A percentile compares a stretch with the other conserved stretches of the same genome.
Conservation (phyloP, 1,139 yeast species). For the Zygosaccharomyces pseudobailii region DNA sequence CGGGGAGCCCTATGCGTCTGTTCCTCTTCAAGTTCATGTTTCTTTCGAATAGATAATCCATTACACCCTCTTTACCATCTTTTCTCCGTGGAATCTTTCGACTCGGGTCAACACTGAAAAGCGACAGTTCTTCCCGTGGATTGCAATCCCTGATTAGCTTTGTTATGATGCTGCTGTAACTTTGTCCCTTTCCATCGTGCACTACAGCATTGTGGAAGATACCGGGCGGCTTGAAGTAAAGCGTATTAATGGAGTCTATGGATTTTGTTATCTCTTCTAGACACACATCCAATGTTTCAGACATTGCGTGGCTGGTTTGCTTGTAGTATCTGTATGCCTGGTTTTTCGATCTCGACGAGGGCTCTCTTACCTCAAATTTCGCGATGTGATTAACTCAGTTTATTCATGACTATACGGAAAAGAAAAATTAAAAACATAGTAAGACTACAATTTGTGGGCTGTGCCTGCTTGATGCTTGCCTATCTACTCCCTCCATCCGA, state of each 20-base stretch:
- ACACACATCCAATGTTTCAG: slow-evolving; percentile 26
- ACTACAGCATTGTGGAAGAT: slow-evolving; percentile 34
- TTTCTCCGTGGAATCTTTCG: slow-evolving; percentile 27
- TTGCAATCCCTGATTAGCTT: slow-evolving; percentile 31
- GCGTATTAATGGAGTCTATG: slow-evolving; percentile 26
- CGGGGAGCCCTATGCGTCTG: slow-evolving; percentile 25
- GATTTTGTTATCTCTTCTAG: slow-evolving; percentile 28
- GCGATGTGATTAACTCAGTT: too few species aligned
- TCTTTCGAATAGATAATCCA: slow-evolving; percentile 28
- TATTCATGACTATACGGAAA: background rate
- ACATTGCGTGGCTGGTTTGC: slow-evolving; percentile 14
- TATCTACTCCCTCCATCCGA: slow-evolving; percentile 69
- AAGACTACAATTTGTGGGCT: background rate
- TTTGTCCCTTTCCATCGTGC: slow-evolving; percentile 18
- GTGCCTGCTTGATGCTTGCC: background rate
- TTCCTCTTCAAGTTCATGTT: slow-evolving; percentile 25
- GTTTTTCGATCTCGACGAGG: too few species aligned
- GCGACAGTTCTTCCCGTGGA: slow-evolving; percentile 27
- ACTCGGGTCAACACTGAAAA: slow-evolving; percentile 24
- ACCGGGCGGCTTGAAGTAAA: slow-evolving; percentile 35
- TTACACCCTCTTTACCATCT: slow-evolving; percentile 32
- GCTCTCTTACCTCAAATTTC: too few species aligned
- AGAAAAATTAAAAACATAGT: background rate
- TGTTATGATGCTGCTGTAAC: slow-evolving; percentile 23
- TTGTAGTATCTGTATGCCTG: background rate